Evolutionary conservation across 768 basidiomycete genomes (phyloP).

Genomic region (Panaeolus cyanescens): DNA sequence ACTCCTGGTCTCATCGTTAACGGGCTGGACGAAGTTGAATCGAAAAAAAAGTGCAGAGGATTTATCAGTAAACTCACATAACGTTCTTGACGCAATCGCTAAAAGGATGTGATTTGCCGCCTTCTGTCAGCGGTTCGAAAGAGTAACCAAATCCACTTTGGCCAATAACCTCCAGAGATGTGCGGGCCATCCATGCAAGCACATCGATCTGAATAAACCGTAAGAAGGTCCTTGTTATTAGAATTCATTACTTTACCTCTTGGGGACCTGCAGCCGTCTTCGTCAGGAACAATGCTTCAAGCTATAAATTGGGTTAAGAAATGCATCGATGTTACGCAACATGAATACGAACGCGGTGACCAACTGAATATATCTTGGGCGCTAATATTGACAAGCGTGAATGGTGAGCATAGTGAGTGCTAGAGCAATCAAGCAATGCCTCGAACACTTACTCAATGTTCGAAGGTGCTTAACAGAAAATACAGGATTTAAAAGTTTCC

Average conservation of each 20-base stretch:
- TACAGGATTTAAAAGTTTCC: conserved; percentile 46
- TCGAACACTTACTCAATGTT: conserved; percentile 24
- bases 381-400: conserved; percentile 17
- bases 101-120: conserved; percentile 30
- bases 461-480: conserved; percentile 45
- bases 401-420: not conserved
- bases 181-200: conserved; percentile 38
- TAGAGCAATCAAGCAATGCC: not conserved
- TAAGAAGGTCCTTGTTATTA: too few relatives aligned
- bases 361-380: conserved; percentile 34
- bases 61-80: conserved; percentile 31
- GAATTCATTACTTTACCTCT: conserved; percentile 27
- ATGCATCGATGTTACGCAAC: not conserved
- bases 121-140: conserved; percentile 41
- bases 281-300: conserved; percentile 24
- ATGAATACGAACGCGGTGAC: conserved; percentile 22
- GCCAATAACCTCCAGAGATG: conserved; percentile 52
- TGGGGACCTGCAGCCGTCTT: conserved; percentile 29
- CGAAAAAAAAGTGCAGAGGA: not conserved
- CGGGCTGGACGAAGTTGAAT: conserved; percentile 8
- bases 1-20: conserved; percentile 10
- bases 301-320: conserved; percentile 13
- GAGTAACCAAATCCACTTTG: conserved; percentile 48
- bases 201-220: conserved; percentile 32
- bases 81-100: conserved; percentile 28